Conservation (phyloP, 2,329 filamentous ascomycete genomes). For the Emergomyces orientalis region DNA sequence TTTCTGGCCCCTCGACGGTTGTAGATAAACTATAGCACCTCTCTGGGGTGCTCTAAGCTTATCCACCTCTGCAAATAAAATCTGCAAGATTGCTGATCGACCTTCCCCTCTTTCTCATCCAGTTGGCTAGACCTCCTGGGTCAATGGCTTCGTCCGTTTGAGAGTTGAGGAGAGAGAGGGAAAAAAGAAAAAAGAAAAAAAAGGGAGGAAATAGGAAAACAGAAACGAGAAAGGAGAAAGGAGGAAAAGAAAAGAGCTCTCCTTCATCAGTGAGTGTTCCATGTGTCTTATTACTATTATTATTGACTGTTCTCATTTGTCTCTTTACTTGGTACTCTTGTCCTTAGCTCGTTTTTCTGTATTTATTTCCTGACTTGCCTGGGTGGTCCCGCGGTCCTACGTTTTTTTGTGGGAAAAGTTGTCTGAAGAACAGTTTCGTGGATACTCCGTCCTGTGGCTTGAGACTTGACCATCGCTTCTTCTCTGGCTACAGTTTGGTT, state of each 20-base stretch:
- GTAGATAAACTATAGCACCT: not conserved
- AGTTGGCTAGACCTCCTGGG: constrained; percentile 3
- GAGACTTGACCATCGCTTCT: constrained; percentile 4
- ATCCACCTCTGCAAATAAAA: not conserved
- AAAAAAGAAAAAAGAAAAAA: not conserved
- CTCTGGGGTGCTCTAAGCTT: not conserved
- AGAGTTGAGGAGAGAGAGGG: not conserved
- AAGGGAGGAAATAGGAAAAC: not conserved
- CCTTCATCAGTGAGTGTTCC: not conserved
- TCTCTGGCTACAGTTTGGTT: constrained; percentile 14
- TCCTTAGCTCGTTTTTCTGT: not conserved
- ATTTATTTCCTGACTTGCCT: not conserved
- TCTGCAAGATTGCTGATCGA: constrained; percentile 3
- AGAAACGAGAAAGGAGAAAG: not conserved
- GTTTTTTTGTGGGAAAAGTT: constrained; percentile 5
- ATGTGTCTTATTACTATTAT: not conserved
- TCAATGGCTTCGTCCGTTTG: constrained; percentile 5
- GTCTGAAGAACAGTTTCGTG: constrained; percentile 1
- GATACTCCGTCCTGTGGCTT: not conserved
- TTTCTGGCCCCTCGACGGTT: not conserved
- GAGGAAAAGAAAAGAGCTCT: not conserved
- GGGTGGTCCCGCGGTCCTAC: not conserved
- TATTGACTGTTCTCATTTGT: not conserved
- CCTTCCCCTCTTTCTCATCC: constrained; percentile 4
- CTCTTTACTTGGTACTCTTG: not conserved